Conservation (phyloP, 2,329 filamentous ascomycete species). For the Aureobasidium leucospermi region DNA sequence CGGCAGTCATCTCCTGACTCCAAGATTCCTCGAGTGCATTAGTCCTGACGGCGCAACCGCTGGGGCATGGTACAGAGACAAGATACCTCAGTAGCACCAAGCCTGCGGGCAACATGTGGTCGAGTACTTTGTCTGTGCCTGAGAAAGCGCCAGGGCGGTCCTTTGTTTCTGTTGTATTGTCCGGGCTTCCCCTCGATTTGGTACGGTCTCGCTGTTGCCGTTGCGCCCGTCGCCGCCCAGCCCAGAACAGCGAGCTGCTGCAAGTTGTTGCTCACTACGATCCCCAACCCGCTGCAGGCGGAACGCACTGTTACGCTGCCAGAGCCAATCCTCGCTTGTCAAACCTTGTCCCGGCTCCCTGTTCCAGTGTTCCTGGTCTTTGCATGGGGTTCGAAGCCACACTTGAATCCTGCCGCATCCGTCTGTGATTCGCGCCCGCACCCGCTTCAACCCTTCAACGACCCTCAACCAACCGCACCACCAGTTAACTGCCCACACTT, state of each 20-base stretch:
- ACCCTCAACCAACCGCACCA: constrained; percentile 12
- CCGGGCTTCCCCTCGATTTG: constrained; percentile 10
- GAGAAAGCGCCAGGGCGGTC: constrained; percentile 2
- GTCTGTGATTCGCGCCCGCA: constrained; percentile 12
- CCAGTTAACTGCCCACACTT: constrained; percentile 11
- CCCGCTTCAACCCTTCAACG: constrained; percentile 17
- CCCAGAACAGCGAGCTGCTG: constrained; percentile 12
- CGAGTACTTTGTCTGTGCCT: constrained; percentile 10
- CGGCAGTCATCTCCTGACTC: constrained; percentile 6
- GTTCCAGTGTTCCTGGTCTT: constrained; percentile 15
- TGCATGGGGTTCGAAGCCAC: constrained; percentile 14
- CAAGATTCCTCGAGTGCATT: constrained; percentile 6
- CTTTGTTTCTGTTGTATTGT: constrained; percentile 14
- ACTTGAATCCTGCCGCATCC: constrained; percentile 15
- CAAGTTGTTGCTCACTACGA: constrained; percentile 7
- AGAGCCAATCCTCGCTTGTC: constrained; percentile 15
- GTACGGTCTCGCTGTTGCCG: constrained; percentile 12
- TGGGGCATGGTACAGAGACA: constrained; percentile 9
- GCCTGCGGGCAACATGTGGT: constrained; percentile 6
- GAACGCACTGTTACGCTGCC: not conserved
- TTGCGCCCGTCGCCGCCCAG: constrained; percentile 11
- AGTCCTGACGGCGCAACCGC: constrained; percentile 7
- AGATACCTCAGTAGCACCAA: constrained; percentile 8
- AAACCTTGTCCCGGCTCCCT: constrained; percentile 14
- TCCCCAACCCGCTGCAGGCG: constrained; percentile 14